Base-by-base conservation (phyloP, 2,329 filamentous ascomycete genomes). In the Colletotrichum destructivum region DNA sequence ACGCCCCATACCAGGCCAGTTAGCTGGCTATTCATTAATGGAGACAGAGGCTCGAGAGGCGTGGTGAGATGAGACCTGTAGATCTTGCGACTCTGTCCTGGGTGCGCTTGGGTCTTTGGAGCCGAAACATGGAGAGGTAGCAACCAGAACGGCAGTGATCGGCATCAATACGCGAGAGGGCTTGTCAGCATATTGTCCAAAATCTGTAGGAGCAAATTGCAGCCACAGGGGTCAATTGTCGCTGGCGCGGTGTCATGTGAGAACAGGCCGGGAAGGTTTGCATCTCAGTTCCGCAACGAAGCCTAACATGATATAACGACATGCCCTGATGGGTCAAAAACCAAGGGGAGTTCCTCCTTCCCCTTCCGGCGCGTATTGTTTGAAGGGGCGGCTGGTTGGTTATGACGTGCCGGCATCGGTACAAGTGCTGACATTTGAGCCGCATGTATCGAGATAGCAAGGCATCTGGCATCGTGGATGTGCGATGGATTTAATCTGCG, bases 41-140 rank as follows among this genome's bases (percentile, higher is more conserved):
- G 56, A 60, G 55, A 61, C 56, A 44, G 54, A 49, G 60, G 67
- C 62, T 59, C 60, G 62, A 59, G 56, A 71, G 52, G 69, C 64
- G 62, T 71, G 57, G n/a, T n/a, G n/a, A 71, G 69, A 71, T 71
- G 65, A 71, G 57, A 62, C 69, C 59, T 40, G 59, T 69, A 71
- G 69, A 71, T 71, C 65, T 59, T 69, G 69, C 52, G 46, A 59
- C 59, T 63, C 44, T 68, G 52, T 52, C 51, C 59, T 60, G 44
- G 46, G 59, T 69, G 52, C 59, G 60, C 55, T 69, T 57, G 57
- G 59, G 65, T 68, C 66, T 62, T 59, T 69, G 65, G 69, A 60
- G 59, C 65, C 59, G 65, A 69, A 63, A 71, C 64, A 71, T 62
- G 38, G 60, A 38, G 38, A 59, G 57, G 44, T 18, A 42, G 46